phyloP scores from a whole-genome alignment of 2,329 filamentous ascomycete species.

The Didymella exigua region DNA sequence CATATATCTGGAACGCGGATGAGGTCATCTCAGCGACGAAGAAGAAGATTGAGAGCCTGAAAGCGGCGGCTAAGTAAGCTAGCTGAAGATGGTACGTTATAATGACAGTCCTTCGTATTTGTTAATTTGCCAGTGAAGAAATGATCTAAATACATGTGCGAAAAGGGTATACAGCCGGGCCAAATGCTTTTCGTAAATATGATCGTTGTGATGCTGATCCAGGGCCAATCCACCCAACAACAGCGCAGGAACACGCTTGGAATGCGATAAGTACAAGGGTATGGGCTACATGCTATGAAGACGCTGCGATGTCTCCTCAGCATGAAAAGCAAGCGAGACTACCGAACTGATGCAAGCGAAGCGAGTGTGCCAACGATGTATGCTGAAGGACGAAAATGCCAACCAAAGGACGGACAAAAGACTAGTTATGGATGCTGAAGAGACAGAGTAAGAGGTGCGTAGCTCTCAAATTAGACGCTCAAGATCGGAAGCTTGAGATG shows the following conservation, averaged over 20 bases:
- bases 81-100: neutral
- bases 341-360: neutral
- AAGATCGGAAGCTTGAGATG: neutral
- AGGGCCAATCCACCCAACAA: neutral
- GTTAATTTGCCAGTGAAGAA: neutral
- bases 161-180: neutral
- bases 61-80: conserved; percentile 27
- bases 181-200: conserved; percentile 2
- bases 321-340: neutral
- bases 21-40: conserved; percentile 23
- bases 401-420: conserved; percentile 5
- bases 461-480: too few species aligned
- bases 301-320: neutral
- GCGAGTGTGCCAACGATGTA: neutral
- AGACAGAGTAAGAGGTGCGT: conserved; percentile 9
- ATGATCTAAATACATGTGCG: neutral
- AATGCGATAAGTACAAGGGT: neutral
- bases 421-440: neutral
- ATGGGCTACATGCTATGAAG: neutral
- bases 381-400: neutral
- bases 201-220: neutral
- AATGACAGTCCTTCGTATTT: neutral
- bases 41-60: conserved; percentile 35
- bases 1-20: conserved; percentile 46
- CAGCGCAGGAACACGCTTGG: neutral